A percentile compares a stretch with the other conserved stretches of the same genome.
Evolutionary conservation across 2,329 filamentous ascomycete species (phyloP).

Genomic region (Colletotrichum sp.): DNA sequence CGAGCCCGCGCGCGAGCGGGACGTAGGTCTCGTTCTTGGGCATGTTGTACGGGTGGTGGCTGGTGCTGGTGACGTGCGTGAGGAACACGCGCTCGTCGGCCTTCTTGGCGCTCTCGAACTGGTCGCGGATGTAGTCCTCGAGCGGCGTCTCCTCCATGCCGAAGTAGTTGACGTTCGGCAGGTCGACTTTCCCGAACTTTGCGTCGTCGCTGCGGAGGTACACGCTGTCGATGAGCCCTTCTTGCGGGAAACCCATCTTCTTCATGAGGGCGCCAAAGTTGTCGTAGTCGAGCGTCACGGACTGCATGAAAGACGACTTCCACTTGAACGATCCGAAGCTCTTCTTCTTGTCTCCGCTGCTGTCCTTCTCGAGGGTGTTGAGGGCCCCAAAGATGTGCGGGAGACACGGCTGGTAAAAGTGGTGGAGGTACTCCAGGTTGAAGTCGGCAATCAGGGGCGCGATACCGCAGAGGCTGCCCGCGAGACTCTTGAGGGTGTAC

Average conservation of each 20-base stretch:
- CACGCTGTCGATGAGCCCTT: background rate
- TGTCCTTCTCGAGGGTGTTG: constrained; percentile 11
- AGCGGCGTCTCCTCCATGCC: constrained; percentile 45
- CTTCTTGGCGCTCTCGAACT: constrained; percentile 24
- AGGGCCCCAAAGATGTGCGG: constrained; percentile 28
- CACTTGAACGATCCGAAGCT: constrained; percentile 18
- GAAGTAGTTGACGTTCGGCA: constrained; percentile 42
- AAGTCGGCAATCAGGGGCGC: constrained; percentile 37
- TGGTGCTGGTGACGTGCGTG: constrained; percentile 38
- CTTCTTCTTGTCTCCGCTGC: background rate
- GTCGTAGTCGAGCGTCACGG: constrained; percentile 23
- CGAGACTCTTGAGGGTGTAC: constrained; percentile 40
- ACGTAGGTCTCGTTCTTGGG: constrained; percentile 2
- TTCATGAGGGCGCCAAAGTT: constrained; percentile 17
- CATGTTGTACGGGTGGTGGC: constrained; percentile 38
- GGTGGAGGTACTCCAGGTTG: constrained; percentile 37
- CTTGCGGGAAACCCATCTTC: constrained; percentile 25
- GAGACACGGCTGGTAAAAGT: constrained; percentile 43
- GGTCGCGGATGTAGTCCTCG: constrained; percentile 34
- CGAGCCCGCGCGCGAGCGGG: constrained; percentile 1
- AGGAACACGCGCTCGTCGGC: constrained; percentile 37
- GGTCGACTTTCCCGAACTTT: background rate
- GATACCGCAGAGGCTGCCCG: constrained; percentile 37
- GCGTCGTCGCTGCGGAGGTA: background rate
- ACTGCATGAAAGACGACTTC: constrained; percentile 21